Conservation (phyloP, 2,329 filamentous ascomycete genomes). For the Pseudogymnoascus sp. region DNA sequence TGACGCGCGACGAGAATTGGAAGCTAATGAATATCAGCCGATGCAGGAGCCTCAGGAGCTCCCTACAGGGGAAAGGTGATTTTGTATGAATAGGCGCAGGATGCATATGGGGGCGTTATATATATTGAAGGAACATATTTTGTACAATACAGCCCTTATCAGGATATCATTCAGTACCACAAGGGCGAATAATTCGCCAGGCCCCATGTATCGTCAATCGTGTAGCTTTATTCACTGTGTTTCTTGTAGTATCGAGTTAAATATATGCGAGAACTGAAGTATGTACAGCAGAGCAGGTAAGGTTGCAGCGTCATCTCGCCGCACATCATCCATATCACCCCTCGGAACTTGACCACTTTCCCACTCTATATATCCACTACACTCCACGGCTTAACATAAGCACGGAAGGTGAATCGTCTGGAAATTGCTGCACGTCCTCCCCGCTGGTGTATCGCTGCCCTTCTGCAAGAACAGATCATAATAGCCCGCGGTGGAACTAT, state of each 20-base stretch:
- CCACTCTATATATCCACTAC: neutral
- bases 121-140: neutral
- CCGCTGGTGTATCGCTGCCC: slow-evolving; percentile 42
- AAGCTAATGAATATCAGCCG: neutral
- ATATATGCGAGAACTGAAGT: slow-evolving; percentile 2
- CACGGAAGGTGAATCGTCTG: slow-evolving; percentile 44
- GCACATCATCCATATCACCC: neutral
- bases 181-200: neutral
- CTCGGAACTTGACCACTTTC: neutral
- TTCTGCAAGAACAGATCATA: slow-evolving; percentile 48
- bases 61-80: neutral
- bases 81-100: neutral
- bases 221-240: neutral
- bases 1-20: neutral
- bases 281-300: neutral
- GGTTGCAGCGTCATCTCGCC: neutral
- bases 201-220: no score
- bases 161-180: neutral
- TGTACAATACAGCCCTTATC: neutral
- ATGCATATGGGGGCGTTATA: neutral
- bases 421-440: slow-evolving; percentile 45
- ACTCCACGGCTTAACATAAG: neutral
- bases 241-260: neutral
- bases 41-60: neutral
- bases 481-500: slow-evolving; percentile 33